Evolutionary conservation across 176 grass and related monocot genomes (phyloP).

Genomic region (Musa beccarii): DNA sequence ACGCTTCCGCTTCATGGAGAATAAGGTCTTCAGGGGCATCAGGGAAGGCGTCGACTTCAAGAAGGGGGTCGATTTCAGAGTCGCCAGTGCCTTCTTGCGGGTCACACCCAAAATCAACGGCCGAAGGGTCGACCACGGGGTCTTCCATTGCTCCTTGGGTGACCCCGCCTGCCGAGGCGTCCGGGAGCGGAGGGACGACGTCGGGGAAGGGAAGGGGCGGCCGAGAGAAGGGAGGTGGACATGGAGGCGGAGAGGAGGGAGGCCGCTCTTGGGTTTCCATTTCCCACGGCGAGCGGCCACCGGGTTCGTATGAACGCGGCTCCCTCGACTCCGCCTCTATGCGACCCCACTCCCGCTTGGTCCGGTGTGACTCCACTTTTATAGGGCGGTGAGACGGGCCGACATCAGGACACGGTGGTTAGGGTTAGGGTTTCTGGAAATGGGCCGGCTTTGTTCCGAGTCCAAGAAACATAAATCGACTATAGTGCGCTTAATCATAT

Average conservation of each 20-base stretch:
- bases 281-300: not conserved
- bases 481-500: no score
- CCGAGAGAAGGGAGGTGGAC: not conserved
- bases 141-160: not conserved
- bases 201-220: not conserved
- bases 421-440: no score
- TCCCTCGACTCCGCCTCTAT: no score
- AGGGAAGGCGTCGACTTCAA: not conserved
- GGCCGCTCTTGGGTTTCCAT: not conserved
- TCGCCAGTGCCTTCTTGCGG: not conserved
- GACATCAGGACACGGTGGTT: no score
- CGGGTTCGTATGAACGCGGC: no score
- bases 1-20: not conserved
- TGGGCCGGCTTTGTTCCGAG: no score
- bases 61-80: not conserved
- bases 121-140: not conserved
- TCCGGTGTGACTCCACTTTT: no score
- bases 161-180: not conserved
- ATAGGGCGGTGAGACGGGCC: no score
- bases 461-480: no score
- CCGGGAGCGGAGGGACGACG: not conserved
- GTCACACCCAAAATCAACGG: not conserved
- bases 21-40: not conserved
- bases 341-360: no score
- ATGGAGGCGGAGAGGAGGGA: not conserved